These are phyloP conservation scores for Amanita pseudoporphyria DNA, from an alignment of 768 basidiomycete species.

Conservation along the genomic window DNA sequence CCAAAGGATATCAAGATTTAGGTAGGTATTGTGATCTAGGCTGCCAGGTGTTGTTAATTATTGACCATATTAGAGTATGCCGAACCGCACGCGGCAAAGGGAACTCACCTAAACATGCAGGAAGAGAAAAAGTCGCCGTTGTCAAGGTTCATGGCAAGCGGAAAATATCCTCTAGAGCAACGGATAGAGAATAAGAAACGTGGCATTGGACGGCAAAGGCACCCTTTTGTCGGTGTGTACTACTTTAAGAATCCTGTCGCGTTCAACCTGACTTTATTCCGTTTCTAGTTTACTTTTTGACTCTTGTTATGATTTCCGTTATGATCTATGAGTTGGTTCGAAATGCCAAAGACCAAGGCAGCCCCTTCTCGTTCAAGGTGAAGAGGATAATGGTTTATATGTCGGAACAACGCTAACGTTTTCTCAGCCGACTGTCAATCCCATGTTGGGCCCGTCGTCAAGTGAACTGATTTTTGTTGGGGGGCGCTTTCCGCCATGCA, in stretches of 20 bases:
- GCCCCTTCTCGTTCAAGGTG: conserved; percentile 79
- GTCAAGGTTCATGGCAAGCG: conserved; percentile 31
- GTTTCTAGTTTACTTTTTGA: conserved; percentile 49
- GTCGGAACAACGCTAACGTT: background rate
- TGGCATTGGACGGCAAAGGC: conserved; percentile 73
- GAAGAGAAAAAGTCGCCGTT: conserved; percentile 32
- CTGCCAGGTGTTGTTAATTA: background rate
- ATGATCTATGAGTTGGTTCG: conserved; percentile 82
- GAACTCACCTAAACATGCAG: conserved; percentile 14
- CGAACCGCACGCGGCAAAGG: conserved; percentile 33
- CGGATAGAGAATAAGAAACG: conserved; percentile 83
- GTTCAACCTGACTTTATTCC: conserved; percentile 2
- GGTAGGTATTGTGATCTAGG: conserved; percentile 26
- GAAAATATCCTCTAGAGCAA: conserved; percentile 60
- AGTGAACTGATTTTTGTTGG: conserved; percentile 81
- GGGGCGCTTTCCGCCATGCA: conserved; percentile 89
- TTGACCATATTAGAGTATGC: conserved; percentile 45
- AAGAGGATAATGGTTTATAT: conserved; percentile 7
- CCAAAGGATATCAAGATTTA: conserved; percentile 39
- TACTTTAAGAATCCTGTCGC: background rate
- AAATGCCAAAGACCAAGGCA: conserved; percentile 69
- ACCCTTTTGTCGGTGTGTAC: conserved; percentile 63
- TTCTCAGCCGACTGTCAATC: conserved; percentile 66
- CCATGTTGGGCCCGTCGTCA: conserved; percentile 85
- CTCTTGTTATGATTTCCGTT: conserved; percentile 57